Evolutionary conservation across 306 rosid genomes (phyloP).

Genomic region (Prunus fruticosa): DNA sequence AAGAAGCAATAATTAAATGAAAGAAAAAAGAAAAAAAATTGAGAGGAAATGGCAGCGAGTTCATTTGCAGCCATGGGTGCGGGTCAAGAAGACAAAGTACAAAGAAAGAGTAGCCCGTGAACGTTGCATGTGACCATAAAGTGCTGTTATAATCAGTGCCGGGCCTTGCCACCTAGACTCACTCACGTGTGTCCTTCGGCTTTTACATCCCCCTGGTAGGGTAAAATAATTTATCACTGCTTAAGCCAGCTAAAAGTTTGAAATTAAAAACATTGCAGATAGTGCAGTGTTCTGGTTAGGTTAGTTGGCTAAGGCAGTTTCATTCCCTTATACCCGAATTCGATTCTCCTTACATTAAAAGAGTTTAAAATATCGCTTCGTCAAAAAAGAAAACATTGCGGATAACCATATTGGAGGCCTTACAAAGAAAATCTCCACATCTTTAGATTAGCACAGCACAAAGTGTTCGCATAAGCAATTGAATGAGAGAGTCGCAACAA

Average conservation of each 20-base stretch:
- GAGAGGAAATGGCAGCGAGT: background rate
- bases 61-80: slow-evolving; percentile 26
- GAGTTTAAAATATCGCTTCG: background rate
- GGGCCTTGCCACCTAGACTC: slow-evolving; percentile 73
- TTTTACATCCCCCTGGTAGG: slow-evolving; percentile 39
- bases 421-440: background rate
- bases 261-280: background rate
- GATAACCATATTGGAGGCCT: background rate
- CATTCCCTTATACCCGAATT: background rate
- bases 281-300: too few species aligned
- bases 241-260: background rate
- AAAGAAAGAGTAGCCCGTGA: slow-evolving; percentile 67
- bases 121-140: slow-evolving; percentile 89
- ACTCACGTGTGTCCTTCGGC: slow-evolving; percentile 80
- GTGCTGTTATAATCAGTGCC: slow-evolving; percentile 89
- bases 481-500: slow-evolving; percentile 32
- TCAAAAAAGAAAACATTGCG: background rate
- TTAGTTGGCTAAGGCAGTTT: background rate
- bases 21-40: slow-evolving; percentile 5
- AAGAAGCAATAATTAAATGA: background rate
- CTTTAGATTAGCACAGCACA: slow-evolving; percentile 13
- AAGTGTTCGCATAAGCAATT: slow-evolving; percentile 24
- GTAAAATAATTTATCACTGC: background rate
- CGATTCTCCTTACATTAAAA: background rate
- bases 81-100: slow-evolving; percentile 57